These are phyloP conservation scores for Wolfiporia cocos DNA, from an alignment of 1,284 basidiomycete genomes.

Conservation along the genomic window DNA sequence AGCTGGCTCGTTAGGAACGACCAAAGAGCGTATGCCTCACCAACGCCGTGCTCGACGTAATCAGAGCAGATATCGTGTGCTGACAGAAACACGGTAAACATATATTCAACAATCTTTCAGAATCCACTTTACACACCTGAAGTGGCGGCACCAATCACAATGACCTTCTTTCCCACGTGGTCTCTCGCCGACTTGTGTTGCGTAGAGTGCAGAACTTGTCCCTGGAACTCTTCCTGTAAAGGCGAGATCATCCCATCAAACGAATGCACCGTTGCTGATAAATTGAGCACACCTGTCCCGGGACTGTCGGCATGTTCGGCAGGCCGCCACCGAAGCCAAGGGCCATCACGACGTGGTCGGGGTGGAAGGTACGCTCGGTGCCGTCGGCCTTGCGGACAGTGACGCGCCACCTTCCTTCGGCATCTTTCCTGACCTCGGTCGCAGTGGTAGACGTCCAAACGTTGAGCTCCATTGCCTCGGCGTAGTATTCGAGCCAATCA, in stretches of 20 bases:
- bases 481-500: constrained; percentile 66
- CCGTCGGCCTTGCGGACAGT: constrained; percentile 38
- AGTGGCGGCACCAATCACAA: constrained; percentile 44
- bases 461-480: constrained; percentile 56
- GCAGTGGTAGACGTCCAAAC: constrained; percentile 57
- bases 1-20: not conserved
- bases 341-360: constrained; percentile 57
- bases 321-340: constrained; percentile 51
- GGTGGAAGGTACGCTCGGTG: constrained; percentile 38
- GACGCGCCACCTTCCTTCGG: constrained; percentile 50
- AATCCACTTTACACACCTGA: too few relatives aligned
- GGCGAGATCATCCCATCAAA: not conserved
- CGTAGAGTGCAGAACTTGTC: constrained; percentile 35
- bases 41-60: constrained; percentile 38
- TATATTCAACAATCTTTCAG: too few relatives aligned
- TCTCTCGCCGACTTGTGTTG: constrained; percentile 31
- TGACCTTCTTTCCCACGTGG: constrained; percentile 39
- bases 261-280: too few relatives aligned
- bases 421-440: constrained; percentile 37
- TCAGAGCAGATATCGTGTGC: constrained; percentile 40
- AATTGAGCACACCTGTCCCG: constrained; percentile 25
- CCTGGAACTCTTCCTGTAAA: constrained; percentile 36
- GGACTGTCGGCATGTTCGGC: constrained; percentile 42
- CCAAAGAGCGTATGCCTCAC: constrained; percentile 17
- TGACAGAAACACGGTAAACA: constrained; percentile 6